A percentile compares a stretch with the other conserved stretches of the same genome.
Evolutionary conservation across 2,329 filamentous ascomycete genomes (phyloP).

Genomic region (Arthrinium phaeospermum): DNA sequence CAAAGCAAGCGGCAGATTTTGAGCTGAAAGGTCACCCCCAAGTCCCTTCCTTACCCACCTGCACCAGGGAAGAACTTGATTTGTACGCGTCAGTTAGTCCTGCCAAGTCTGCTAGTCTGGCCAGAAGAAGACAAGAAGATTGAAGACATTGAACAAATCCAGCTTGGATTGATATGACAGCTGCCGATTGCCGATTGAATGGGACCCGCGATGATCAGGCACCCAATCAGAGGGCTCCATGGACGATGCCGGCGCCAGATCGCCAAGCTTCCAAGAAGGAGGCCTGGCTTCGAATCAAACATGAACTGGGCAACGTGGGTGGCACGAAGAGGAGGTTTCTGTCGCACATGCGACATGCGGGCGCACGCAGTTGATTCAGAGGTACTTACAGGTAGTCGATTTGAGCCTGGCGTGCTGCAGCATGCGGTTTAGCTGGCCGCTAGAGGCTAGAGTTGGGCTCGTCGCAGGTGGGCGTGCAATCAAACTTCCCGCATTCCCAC

Average conservation of each 20-base stretch:
- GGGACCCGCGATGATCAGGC: neutral
- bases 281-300: neutral
- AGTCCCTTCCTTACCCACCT: neutral
- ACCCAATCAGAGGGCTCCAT: neutral
- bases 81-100: neutral
- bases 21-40: neutral
- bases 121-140: neutral
- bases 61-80: neutral
- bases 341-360: slow-evolving; percentile 1
- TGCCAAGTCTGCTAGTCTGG: neutral
- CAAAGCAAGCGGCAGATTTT: neutral
- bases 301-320: neutral
- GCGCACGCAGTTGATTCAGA: slow-evolving; percentile 5
- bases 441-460: neutral
- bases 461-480: slow-evolving; percentile 7
- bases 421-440: neutral
- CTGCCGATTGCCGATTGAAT: slow-evolving; percentile 6
- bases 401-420: neutral
- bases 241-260: neutral
- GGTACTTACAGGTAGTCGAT: neutral
- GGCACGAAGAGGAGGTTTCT: neutral
- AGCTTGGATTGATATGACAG: neutral
- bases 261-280: neutral
- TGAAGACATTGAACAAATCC: neutral
- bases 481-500: slow-evolving; percentile 16